These are phyloP conservation scores for Gentiana straminea DNA, from an alignment of 257 asterid species.

Conservation along the genomic window DNA sequence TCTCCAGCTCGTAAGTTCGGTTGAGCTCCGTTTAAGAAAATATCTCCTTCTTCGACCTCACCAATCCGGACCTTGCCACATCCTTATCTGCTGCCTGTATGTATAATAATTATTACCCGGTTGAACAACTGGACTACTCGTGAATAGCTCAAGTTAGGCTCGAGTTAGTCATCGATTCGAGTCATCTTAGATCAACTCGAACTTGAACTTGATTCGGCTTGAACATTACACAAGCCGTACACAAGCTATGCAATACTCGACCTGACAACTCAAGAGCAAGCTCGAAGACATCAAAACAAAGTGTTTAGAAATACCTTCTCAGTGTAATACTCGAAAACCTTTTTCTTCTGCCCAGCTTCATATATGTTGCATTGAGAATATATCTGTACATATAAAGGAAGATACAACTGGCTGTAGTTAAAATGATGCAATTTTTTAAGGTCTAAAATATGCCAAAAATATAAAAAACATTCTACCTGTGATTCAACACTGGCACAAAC, in stretches of 20 bases:
- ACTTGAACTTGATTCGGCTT: no score
- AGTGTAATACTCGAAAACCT: conserved; percentile 69
- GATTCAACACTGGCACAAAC: conserved; percentile 97
- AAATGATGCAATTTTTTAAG: not conserved
- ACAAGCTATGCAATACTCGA: no score
- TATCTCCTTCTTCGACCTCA: conserved; percentile 79
- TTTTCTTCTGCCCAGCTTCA: conserved; percentile 77
- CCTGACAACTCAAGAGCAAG: no score
- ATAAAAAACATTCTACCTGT: conserved; percentile 38
- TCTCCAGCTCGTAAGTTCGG: conserved; percentile 30
- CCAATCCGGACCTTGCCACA: conserved; percentile 48
- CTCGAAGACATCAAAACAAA: no score
- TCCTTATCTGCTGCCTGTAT: conserved; percentile 64
- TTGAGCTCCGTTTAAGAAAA: conserved; percentile 54
- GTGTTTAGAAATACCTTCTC: conserved; percentile 50
- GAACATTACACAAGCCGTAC: no score
- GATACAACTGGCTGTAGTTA: not conserved
- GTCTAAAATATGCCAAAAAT: not conserved
- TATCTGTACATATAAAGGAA: conserved; percentile 26
- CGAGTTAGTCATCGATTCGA: no score
- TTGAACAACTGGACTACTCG: no score
- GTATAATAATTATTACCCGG: not conserved
- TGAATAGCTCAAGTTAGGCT: no score
- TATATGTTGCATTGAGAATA: conserved; percentile 82
- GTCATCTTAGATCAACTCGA: no score